These are phyloP conservation scores for Gillenia trifoliata DNA, from an alignment of 306 rosid genomes.

Conservation along the genomic window DNA sequence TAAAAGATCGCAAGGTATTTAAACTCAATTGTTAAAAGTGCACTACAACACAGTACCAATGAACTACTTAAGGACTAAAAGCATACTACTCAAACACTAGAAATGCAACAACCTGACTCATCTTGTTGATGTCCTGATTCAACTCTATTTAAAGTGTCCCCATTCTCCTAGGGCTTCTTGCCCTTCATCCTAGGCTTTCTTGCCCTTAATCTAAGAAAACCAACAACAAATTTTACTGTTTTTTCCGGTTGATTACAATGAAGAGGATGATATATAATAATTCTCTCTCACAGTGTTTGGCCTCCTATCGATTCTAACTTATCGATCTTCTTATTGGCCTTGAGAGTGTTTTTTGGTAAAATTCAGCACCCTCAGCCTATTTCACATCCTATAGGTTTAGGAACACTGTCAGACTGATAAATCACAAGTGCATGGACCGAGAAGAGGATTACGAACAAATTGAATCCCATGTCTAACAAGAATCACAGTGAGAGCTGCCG, in stretches of 20 bases:
- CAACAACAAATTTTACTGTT: neutral
- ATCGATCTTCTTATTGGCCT: constrained; percentile 69
- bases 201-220: constrained; percentile 7
- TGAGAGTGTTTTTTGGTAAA: constrained; percentile 39
- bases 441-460: too few species aligned
- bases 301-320: constrained; percentile 55
- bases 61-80: too few species aligned
- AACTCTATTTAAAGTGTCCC: constrained; percentile 43
- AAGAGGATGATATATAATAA: constrained; percentile 26
- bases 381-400: constrained; percentile 87
- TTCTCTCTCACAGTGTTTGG: constrained; percentile 39
- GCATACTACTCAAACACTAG: too few species aligned
- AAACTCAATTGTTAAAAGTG: too few species aligned
- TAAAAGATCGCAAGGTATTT: too few species aligned
- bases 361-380: constrained; percentile 84
- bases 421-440: too few species aligned
- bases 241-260: neutral
- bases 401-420: too few species aligned
- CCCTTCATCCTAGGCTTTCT: constrained; percentile 41
- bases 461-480: too few species aligned
- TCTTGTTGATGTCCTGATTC: constrained; percentile 38
- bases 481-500: too few species aligned
- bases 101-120: too few species aligned
- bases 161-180: constrained; percentile 27
- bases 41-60: too few species aligned